Evolutionary conservation across 352 stramenopile genomes (phyloP).

Genomic region (Phytopythium delawarense): DNA sequence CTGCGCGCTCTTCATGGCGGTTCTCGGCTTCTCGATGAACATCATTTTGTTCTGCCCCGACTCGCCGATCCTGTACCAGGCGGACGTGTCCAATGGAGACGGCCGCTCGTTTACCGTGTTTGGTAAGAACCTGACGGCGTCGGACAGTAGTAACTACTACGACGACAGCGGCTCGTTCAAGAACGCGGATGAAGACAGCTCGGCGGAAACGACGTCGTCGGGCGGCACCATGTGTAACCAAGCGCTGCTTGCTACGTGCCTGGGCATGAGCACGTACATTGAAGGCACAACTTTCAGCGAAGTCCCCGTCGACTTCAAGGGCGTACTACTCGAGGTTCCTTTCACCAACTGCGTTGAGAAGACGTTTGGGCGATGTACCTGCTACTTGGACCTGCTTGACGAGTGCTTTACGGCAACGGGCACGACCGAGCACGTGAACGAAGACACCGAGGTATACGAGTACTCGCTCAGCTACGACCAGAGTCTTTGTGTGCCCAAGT

Average conservation of each 20-base stretch:
- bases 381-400: constrained; percentile 67
- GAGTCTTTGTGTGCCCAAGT: constrained; percentile 52
- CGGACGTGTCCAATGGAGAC: constrained; percentile 37
- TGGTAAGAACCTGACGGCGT: constrained; percentile 52
- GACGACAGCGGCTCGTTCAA: constrained; percentile 12
- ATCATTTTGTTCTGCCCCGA: constrained; percentile 78
- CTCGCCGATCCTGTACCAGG: constrained; percentile 68
- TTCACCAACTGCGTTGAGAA: constrained; percentile 73
- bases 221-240: constrained; percentile 38
- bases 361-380: constrained; percentile 50
- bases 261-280: constrained; percentile 46
- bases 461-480: constrained; percentile 54
- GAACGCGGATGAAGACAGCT: constrained; percentile 18
- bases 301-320: constrained; percentile 74
- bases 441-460: constrained; percentile 26
- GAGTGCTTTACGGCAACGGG: constrained; percentile 60
- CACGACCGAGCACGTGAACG: constrained; percentile 24
- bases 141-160: constrained; percentile 25
- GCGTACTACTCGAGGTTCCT: constrained; percentile 47
- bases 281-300: constrained; percentile 32
- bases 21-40: constrained; percentile 66
- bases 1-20: constrained; percentile 61
- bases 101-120: constrained; percentile 56
- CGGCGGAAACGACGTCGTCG: constrained; percentile 23
- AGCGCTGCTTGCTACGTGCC: constrained; percentile 64